Evolutionary conservation across 2,329 filamentous ascomycete species (phyloP), one percentile per base, ranked within the genome.

Genomic region (Kalmusia sp.): DNA sequence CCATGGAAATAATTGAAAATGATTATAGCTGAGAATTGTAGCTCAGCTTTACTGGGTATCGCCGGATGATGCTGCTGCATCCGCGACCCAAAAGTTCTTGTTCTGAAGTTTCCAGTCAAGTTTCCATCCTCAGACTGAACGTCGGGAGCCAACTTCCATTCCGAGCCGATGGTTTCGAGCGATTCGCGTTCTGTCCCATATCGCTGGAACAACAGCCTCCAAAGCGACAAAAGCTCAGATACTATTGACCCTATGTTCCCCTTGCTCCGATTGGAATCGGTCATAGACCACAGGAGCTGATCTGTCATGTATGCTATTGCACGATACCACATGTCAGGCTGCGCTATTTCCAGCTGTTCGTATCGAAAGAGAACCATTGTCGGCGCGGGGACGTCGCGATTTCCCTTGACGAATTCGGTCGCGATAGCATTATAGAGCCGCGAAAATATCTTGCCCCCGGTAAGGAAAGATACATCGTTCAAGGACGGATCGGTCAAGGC

Each of bases 181-280:
- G 59, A 21, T 6, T 52, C 50, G 15, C 54, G 49, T 5, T 52
- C 46, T 17, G 22, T 22, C 19, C 65, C 68, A 51, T 65, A 63
- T 43, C 60, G 65, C 40, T 72, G 69, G 45, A 73, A 72, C 50
- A 72, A 68, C 15, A 73, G 44, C 17, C 61, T 63, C 70, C 70
- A 74, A 6, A 73, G 49, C 3, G 68, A 67, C 8, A 72, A 31
- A 2, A 74, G 59, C 55, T 74, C 71, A 4, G 41, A 35, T 2
- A 71, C 50, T 33, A 71, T 43, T 3, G 52, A 48, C 21, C 66
- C 59, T 11, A 68, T 27, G 27, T 60, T 51, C 33, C 51, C 55
- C n/a, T 46, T 28, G 8, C 37, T 33, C 14, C 49, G 22, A 9
- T 52, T 39, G 6, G 30, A 25, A 7, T 27, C 41, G 11, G 61